Evolutionary conservation across 1,284 basidiomycete genomes (phyloP).

Genomic region (Boletus sp.): DNA sequence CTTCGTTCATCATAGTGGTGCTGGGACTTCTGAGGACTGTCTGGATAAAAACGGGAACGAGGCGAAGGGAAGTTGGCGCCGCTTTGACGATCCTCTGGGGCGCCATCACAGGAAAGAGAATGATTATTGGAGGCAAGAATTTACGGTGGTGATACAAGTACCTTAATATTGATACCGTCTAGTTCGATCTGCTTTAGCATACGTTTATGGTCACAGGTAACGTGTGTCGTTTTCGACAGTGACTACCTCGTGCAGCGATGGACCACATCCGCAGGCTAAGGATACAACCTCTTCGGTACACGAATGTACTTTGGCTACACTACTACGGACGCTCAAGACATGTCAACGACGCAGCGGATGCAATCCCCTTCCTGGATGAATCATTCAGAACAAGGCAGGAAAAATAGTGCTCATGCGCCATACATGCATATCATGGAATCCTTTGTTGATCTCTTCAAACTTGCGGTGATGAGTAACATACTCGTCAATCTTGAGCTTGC

Average conservation of each 20-base stretch:
- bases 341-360: slow-evolving; percentile 87
- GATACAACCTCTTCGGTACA: slow-evolving; percentile 1
- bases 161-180: slow-evolving; percentile 10
- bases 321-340: slow-evolving; percentile 40
- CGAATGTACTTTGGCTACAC: background rate
- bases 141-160: slow-evolving; percentile 13
- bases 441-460: slow-evolving; percentile 80
- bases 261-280: background rate
- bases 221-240: no score
- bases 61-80: slow-evolving; percentile 60
- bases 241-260: background rate
- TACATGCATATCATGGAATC: slow-evolving; percentile 95
- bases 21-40: slow-evolving; percentile 48
- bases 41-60: slow-evolving; percentile 67
- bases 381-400: background rate
- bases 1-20: slow-evolving; percentile 64
- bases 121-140: slow-evolving; percentile 48
- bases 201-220: background rate
- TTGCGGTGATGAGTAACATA: slow-evolving; percentile 81
- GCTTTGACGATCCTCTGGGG: slow-evolving; percentile 65
- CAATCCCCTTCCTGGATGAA: slow-evolving; percentile 71
- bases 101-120: slow-evolving; percentile 61
- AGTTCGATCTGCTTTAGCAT: background rate
- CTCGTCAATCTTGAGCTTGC: slow-evolving; percentile 81
- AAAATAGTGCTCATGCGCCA: slow-evolving; percentile 34